Evolutionary conservation across 768 basidiomycete species (phyloP), one percentile per base, ranked within the genome.

Genomic region (Candolleomyces aberdarensis): DNA sequence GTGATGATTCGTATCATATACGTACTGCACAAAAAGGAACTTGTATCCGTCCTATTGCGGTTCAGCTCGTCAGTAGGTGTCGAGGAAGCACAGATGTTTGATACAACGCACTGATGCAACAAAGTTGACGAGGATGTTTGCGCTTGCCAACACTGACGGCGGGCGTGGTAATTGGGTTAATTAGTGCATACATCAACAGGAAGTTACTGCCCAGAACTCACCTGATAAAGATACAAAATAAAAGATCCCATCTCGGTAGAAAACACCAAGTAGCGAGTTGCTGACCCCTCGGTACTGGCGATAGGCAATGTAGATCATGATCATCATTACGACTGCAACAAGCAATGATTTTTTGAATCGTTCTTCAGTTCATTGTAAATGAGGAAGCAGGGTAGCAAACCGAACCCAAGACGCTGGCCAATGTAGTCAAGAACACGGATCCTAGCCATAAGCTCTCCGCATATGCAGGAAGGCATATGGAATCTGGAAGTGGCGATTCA

Each of bases 41-140:
- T 43, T 56, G 39, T 41, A 41, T 8, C 54, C 54, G 20, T 20
- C n/a, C 15, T 19, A 15, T 13, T 5, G 5, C 14, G 44, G 19
- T 46, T 13, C 5, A 19, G 44, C 44, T 8, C 44, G 44, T 46
- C 19, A 15, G 44, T 43, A 43, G 17, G n/a, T n/a, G n/a, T n/a
- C n/a, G n/a, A n/a, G n/a, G n/a, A n/a, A n/a, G n/a, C n/a, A n/a
- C n/a, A n/a, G n/a, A n/a, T n/a, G n/a, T n/a, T n/a, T n/a, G n/a
- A n/a, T 19, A 13, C 5, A 46, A 46, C 44, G 5, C 44, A 46
- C 44, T 22, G 54, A 19, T n/a, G 54, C 54, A 10, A 26, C 10
- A 17, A 56, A 43, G 54, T 56, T 56, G 3, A 56, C 54, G n/a
- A 56, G 2, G 13, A 56, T 56, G n/a, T 56, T 56, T 6, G 54